Evolutionary conservation across 2,329 filamentous ascomycete genomes (phyloP).

Genomic region (Trichoderma sp.): DNA sequence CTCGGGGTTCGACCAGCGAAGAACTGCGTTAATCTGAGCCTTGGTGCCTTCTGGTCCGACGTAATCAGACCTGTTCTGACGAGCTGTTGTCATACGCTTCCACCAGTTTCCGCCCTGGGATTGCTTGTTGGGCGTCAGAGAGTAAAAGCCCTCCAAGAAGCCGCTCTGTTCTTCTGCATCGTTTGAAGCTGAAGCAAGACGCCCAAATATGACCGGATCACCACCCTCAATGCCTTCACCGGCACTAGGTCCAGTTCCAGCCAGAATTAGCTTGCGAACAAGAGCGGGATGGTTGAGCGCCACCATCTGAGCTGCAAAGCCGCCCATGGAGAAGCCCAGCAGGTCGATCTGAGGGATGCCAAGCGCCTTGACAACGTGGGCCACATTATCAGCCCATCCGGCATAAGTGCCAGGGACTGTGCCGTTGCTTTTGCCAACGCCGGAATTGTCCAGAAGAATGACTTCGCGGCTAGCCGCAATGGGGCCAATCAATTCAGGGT

Average conservation of each 20-base stretch:
- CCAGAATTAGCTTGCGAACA: slow-evolving; percentile 5
- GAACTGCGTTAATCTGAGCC: background rate
- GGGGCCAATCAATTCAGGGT: background rate
- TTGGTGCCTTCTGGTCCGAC: background rate
- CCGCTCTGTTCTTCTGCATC: background rate
- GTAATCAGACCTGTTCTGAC: background rate
- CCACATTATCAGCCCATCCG: background rate
- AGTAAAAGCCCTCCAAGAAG: slow-evolving; percentile 6
- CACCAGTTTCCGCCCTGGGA: background rate
- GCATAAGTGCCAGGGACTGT: background rate
- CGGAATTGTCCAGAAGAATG: background rate
- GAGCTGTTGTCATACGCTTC: slow-evolving; percentile 2
- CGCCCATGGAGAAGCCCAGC: slow-evolving; percentile 10
- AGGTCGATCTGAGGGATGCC: background rate
- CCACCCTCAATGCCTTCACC: slow-evolving; percentile 8
- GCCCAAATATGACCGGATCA: background rate
- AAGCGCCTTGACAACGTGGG: background rate
- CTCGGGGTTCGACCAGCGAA: background rate
- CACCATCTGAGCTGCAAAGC: slow-evolving; percentile 3
- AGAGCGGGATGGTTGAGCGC: slow-evolving; percentile 1
- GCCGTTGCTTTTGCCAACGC: background rate
- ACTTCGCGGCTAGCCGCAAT: background rate
- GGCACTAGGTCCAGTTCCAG: slow-evolving; percentile 5
- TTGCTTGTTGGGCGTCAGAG: background rate
- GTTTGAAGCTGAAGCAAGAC: slow-evolving; percentile 2